A percentile compares a stretch with the other conserved stretches of the same genome.
These are phyloP conservation scores for Rosa rugosa DNA, from an alignment of 306 rosid genomes.

Conservation along the genomic window DNA sequence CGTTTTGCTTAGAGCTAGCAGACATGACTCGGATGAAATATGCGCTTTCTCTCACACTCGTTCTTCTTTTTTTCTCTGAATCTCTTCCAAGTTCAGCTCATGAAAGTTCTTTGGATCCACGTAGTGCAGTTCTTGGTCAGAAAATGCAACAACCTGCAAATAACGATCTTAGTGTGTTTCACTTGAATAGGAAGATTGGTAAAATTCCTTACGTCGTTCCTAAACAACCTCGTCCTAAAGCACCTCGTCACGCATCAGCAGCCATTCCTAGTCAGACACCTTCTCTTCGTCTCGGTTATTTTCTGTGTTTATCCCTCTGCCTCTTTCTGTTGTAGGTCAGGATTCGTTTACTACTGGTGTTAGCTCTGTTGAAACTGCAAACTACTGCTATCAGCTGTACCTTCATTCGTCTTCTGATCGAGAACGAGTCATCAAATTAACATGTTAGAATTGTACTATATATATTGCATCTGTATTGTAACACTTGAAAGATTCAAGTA, in stretches of 20 bases:
- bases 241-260: constrained; percentile 12
- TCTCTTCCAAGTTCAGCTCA: constrained; percentile 26
- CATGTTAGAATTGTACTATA: not conserved
- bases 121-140: not conserved
- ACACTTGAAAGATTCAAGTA: not conserved
- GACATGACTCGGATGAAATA: constrained; percentile 17
- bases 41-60: constrained; percentile 4
- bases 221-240: not conserved
- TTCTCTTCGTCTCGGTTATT: constrained; percentile 4
- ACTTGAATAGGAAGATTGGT: constrained; percentile 16
- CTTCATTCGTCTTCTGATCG: not conserved
- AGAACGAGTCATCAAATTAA: not conserved
- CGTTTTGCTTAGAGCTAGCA: not conserved
- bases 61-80: constrained; percentile 14
- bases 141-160: not conserved
- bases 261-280: constrained; percentile 9
- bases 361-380: not conserved
- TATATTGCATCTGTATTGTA: not conserved
- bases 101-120: constrained; percentile 10
- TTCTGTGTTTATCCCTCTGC: constrained; percentile 8
- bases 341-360: not conserved
- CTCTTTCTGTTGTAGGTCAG: constrained; percentile 1
- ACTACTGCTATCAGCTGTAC: not conserved
- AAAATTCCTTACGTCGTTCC: not conserved
- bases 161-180: not conserved